Conservation (phyloP, 768 basidiomycete species). For the Sporobolomyces phaffii region DNA sequence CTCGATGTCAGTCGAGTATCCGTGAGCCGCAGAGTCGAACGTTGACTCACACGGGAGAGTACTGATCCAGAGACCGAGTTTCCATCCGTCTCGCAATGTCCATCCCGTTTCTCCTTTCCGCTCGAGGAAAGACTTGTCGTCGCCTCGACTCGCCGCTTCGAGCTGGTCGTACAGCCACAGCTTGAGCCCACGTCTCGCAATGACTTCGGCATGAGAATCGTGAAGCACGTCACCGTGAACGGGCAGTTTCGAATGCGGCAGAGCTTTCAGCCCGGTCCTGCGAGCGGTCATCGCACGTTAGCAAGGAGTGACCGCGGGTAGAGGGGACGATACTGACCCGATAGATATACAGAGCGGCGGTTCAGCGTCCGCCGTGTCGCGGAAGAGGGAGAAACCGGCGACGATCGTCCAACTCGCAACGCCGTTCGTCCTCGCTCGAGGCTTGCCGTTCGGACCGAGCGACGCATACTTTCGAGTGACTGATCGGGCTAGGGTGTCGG, state of each 20-base stretch:
- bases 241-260: slow-evolving; percentile 61
- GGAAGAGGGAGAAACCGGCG: slow-evolving; percentile 44
- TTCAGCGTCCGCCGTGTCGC: neutral
- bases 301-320: too few relatives aligned
- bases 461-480: slow-evolving; percentile 39
- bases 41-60: slow-evolving; percentile 56
- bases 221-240: slow-evolving; percentile 69
- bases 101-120: slow-evolving; percentile 52
- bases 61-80: slow-evolving; percentile 69
- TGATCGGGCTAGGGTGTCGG: slow-evolving; percentile 38
- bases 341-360: neutral
- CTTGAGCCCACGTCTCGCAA: slow-evolving; percentile 72
- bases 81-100: slow-evolving; percentile 51
- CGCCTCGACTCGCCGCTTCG: neutral
- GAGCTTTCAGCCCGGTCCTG: slow-evolving; percentile 76
- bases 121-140: slow-evolving; percentile 19
- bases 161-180: slow-evolving; percentile 77
- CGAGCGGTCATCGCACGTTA: neutral
- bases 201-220: slow-evolving; percentile 84
- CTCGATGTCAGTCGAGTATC: too few relatives aligned
- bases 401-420: slow-evolving; percentile 47
- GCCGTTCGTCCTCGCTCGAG: slow-evolving; percentile 43
- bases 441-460: slow-evolving; percentile 44
- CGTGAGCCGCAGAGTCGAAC: slow-evolving; percentile 27
- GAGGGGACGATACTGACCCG: too few relatives aligned